phyloP scores from a whole-genome alignment of 768 basidiomycete genomes.

The Boletus reticuloceps region DNA sequence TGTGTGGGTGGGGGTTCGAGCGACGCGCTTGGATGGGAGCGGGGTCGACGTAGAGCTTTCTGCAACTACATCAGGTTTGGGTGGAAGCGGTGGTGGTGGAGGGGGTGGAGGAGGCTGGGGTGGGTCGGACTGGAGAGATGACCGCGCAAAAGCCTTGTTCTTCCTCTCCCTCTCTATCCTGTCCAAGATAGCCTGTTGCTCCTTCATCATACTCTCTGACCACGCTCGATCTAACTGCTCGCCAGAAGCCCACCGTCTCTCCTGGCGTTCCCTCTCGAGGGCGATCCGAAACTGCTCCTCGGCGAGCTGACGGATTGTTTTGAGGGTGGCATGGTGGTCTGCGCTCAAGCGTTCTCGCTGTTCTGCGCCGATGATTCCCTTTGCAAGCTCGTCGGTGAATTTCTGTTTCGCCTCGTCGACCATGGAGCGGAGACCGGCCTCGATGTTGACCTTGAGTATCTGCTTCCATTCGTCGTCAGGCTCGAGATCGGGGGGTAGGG shows the following conservation, averaged over 20 bases:
- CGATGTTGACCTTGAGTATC: conserved; percentile 48
- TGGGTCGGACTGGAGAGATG: conserved; percentile 7
- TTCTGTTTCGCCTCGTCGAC: conserved; percentile 66
- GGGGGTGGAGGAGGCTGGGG: neutral
- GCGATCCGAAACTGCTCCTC: conserved; percentile 44
- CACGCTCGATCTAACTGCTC: conserved; percentile 32
- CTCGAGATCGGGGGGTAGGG: conserved; percentile 34
- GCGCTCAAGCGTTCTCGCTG: conserved; percentile 36
- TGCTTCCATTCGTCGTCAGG: conserved; percentile 58
- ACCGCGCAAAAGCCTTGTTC: conserved; percentile 9
- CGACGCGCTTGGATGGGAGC: conserved; percentile 13
- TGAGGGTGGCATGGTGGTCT: conserved; percentile 43
- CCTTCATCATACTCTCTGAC: conserved; percentile 33
- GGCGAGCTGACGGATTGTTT: conserved; percentile 43
- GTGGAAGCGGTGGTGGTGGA: neutral
- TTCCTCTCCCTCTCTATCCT: conserved; percentile 42
- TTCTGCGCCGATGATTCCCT: conserved; percentile 33
- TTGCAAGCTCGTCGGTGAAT: conserved; percentile 48
- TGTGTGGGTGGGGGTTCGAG: conserved; percentile 17
- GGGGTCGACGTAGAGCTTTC: conserved; percentile 5
- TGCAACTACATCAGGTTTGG: conserved; percentile 2
- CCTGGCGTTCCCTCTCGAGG: conserved; percentile 47
- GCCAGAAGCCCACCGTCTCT: conserved; percentile 48
- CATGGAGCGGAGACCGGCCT: conserved; percentile 37
- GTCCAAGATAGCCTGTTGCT: conserved; percentile 47